phyloP scores from a whole-genome alignment of 1,284 basidiomycete genomes.

The Kwoniella shivajii region DNA sequence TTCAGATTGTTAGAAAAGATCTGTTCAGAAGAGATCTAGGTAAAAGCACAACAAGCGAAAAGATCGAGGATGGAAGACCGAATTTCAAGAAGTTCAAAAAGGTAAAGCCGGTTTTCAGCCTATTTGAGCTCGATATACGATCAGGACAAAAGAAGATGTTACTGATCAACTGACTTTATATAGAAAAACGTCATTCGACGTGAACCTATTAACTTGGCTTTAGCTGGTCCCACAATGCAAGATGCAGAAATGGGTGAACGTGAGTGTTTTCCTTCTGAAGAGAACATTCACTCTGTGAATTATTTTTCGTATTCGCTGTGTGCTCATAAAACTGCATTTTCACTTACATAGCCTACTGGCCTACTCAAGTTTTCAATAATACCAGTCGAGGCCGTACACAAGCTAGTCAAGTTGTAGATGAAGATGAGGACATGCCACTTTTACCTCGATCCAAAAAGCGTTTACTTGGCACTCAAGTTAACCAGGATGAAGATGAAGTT shows the following conservation, averaged over 20 bases:
- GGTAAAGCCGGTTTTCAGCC: constrained; percentile 55
- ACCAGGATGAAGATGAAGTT: constrained; percentile 29
- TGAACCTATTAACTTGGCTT: constrained; percentile 38
- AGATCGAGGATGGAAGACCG: constrained; percentile 61
- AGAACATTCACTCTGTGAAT: neutral
- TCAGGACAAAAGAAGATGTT: neutral
- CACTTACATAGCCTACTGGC: constrained; percentile 47
- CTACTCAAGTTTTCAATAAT: constrained; percentile 22
- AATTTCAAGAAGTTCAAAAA: constrained; percentile 88
- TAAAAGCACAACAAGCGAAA: constrained; percentile 17
- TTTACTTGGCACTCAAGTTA: constrained; percentile 21
- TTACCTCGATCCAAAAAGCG: constrained; percentile 26
- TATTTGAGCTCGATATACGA: neutral
- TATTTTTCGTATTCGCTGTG: too few species aligned
- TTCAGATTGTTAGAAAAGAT: constrained; percentile 65
- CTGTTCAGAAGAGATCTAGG: constrained; percentile 57
- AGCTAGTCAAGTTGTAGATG: constrained; percentile 21
- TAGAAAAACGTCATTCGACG: constrained; percentile 46
- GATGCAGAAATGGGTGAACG: constrained; percentile 49
- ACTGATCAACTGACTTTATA: neutral
- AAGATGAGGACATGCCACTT: constrained; percentile 41
- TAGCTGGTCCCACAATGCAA: constrained; percentile 35
- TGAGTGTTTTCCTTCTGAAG: constrained; percentile 28
- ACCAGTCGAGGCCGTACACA: constrained; percentile 15
- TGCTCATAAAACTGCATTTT: neutral